phyloP scores from a whole-genome alignment of 2,329 filamentous ascomycete species.

The Fusarium mexicanum region DNA sequence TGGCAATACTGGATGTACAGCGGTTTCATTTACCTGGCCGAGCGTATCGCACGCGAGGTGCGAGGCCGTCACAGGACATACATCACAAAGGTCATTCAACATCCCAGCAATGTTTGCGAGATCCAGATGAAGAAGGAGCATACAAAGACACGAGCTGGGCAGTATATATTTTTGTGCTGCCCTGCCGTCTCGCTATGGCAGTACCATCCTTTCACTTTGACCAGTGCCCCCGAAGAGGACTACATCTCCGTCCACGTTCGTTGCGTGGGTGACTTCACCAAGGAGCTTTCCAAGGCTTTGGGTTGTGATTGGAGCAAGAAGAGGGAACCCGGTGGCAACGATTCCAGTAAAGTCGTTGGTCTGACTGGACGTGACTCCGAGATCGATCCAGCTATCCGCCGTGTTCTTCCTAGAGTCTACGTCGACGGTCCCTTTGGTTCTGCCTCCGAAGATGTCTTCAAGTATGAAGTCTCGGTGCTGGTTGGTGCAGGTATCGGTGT shows the following conservation, averaged over 20 bases:
- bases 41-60: constrained; percentile 80
- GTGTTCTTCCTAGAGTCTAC: constrained; percentile 81
- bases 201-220: constrained; percentile 88
- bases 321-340: constrained; percentile 30
- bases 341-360: constrained; percentile 74
- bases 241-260: constrained; percentile 90
- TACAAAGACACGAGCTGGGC: constrained; percentile 81
- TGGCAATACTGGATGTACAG: constrained; percentile 93
- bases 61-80: constrained; percentile 85
- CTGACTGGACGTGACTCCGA: constrained; percentile 67
- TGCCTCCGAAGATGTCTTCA: constrained; percentile 89
- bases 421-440: constrained; percentile 88
- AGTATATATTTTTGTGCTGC: constrained; percentile 91
- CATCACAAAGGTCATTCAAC: constrained; percentile 89
- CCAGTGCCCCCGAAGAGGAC: constrained; percentile 87
- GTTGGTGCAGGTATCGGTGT: constrained; percentile 86
- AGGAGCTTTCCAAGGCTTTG: constrained; percentile 72
- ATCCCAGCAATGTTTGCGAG: constrained; percentile 88
- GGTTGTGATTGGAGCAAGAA: constrained; percentile 77
- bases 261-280: constrained; percentile 85
- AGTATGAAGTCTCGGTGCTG: constrained; percentile 83
- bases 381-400: constrained; percentile 75
- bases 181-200: constrained; percentile 88
- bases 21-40: constrained; percentile 81
- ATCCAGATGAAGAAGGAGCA: constrained; percentile 93